These are phyloP conservation scores for Termitomyces sp. DNA, from an alignment of 768 basidiomycete species.

Conservation along the genomic window DNA sequence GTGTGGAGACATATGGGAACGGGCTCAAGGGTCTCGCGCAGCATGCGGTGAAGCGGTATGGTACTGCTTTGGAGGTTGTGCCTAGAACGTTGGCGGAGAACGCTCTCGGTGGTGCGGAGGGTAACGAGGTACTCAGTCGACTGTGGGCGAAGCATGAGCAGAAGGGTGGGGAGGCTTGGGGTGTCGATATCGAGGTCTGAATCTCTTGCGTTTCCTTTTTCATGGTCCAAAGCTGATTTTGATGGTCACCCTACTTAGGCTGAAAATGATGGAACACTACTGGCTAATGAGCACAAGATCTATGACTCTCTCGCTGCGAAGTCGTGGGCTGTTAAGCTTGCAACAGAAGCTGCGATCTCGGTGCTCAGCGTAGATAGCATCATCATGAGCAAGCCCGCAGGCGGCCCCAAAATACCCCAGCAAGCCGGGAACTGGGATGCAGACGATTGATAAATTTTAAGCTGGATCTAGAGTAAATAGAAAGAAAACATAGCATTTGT, in stretches of 20 bases:
- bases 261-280: conserved; percentile 76
- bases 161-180: conserved; percentile 70
- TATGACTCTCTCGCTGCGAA: conserved; percentile 89
- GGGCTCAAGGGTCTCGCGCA: conserved; percentile 89
- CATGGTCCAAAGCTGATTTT: background rate
- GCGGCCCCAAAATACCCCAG: conserved; percentile 84
- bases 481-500: background rate
- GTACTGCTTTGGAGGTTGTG: conserved; percentile 86
- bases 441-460: conserved; percentile 41
- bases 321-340: conserved; percentile 86
- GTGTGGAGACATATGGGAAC: conserved; percentile 83
- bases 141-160: conserved; percentile 90
- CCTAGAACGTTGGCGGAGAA: conserved; percentile 95
- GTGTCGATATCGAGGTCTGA: conserved; percentile 85
- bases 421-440: conserved; percentile 88
- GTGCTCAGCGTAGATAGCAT: conserved; percentile 96
- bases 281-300: conserved; percentile 61
- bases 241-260: conserved; percentile 37
- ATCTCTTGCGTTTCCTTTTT: conserved; percentile 2
- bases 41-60: conserved; percentile 90
- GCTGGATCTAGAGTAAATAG: background rate
- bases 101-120: conserved; percentile 85
- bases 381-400: conserved; percentile 94
- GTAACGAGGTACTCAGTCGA: conserved; percentile 86
- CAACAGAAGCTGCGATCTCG: conserved; percentile 86